Evolutionary conservation across 257 asterid species (phyloP).

Genomic region (Solanum paucissectum): DNA sequence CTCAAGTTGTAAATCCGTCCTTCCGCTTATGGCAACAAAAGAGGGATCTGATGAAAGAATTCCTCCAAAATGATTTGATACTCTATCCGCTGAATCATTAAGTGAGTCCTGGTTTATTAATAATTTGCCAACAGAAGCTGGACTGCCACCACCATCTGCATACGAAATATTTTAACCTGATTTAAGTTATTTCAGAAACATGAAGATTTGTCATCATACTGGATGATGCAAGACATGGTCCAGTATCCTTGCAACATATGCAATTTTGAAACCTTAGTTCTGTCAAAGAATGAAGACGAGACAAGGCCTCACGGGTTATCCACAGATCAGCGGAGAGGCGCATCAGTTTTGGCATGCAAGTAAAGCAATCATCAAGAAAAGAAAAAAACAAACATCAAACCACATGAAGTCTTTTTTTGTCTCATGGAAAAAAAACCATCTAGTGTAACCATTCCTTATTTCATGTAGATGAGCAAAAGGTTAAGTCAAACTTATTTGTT

Average conservation of each 20-base stretch:
- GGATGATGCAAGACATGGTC: conserved; percentile 12
- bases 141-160: neutral
- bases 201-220: conserved; percentile 4
- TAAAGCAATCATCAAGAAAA: conserved; percentile 3
- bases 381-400: neutral
- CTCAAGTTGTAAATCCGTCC: conserved; percentile 13
- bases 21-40: neutral
- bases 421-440: neutral
- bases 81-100: neutral
- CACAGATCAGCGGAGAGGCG: conserved; percentile 14
- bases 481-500: neutral
- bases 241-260: conserved; percentile 13
- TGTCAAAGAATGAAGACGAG: conserved; percentile 14
- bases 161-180: neutral
- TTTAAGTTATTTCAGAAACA: neutral
- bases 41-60: neutral
- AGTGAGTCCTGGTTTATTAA: neutral
- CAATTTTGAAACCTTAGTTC: conserved; percentile 18
- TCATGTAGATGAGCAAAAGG: neutral
- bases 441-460: neutral
- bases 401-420: neutral
- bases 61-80: neutral
- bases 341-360: conserved; percentile 17
- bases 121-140: conserved; percentile 2
- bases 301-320: conserved; percentile 15